Base-by-base conservation (phyloP, 140 eudicot genomes). In the Ambrosia hybrid region DNA sequence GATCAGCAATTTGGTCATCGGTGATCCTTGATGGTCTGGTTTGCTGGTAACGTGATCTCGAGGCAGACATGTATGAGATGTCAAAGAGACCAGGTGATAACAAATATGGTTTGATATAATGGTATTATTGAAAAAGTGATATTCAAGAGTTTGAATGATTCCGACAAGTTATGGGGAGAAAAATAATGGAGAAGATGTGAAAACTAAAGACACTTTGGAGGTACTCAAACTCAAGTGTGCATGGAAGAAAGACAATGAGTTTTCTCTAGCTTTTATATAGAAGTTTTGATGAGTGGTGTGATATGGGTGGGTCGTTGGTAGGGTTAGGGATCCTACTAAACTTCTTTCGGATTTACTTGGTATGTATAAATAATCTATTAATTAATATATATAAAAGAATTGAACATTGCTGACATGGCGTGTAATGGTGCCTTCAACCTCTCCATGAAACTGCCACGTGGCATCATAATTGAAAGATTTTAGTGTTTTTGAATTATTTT, bases 1-100 rank as follows among this genome's bases (percentile, higher is more conserved):
- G 96, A 65, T 89, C 96, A n/a, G 85, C 85, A 12, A 89, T 87
- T 67, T 92, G 96, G 16, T 92, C 98, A 14, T 92, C 96, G 36
- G 62, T 89, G 73, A 92, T 89, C 75, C 86, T 68, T 0, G 84
- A 79, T 8, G 45, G 63, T 12, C 76, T 83, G 16, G 83, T 73
- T 68, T 82, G 88, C 52, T 83, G 82, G 37, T 82, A 82, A 41
- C 91, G 88, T 0, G 95, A 86, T 79, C 96, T 83, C 69, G 91
- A 74, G 86, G 82, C 79, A 38, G 97, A 91, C 97, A 91, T 91
- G 33, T 6, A 1, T 74, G 63, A 37, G 79, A 15, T 26, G 2
- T 21, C 8, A 9, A 21, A 66, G 15, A 21, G 36, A 39, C 11
- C 17, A 17, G 33, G 39, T 12, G 6, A 43, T 43, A 39, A 43